These are phyloP conservation scores for Pisolithus thermaeus DNA, from an alignment of 1,284 basidiomycete genomes.

Conservation along the genomic window DNA sequence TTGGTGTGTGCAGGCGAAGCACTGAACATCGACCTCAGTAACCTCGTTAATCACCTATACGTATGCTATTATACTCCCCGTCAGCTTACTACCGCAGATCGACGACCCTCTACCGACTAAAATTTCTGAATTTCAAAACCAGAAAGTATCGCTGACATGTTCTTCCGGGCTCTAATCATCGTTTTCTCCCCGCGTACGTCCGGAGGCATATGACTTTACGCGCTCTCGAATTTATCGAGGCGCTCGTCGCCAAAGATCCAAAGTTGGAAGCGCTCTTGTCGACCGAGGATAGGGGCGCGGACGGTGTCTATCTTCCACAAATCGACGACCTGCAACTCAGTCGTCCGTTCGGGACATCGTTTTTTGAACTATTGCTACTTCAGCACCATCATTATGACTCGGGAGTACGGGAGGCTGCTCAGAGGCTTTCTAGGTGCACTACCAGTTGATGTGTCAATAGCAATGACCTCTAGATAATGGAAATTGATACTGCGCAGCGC, in stretches of 20 bases:
- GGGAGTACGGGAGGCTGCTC: conserved; percentile 53
- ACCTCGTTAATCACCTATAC: conserved; percentile 81
- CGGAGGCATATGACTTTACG: conserved; percentile 54
- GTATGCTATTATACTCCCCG: conserved; percentile 62
- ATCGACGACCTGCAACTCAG: conserved; percentile 84
- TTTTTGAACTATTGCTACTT: conserved; percentile 66
- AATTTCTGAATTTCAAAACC: conserved; percentile 25
- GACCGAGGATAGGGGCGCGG: conserved; percentile 77
- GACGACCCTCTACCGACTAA: conserved; percentile 31
- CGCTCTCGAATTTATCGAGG: conserved; percentile 67
- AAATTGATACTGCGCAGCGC: too few relatives aligned
- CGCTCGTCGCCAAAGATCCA: conserved; percentile 70
- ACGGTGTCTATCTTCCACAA: conserved; percentile 78
- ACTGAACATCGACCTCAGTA: conserved; percentile 90
- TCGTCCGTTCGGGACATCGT: conserved; percentile 65
- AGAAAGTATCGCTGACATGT: conserved; percentile 56
- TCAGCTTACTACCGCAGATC: conserved; percentile 50
- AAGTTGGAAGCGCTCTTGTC: conserved; percentile 81
- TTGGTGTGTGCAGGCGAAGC: conserved; percentile 67
- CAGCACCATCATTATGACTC: conserved; percentile 55
- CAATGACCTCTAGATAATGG: conserved; percentile 9
- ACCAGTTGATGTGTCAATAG: conserved; percentile 24
- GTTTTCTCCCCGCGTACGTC: conserved; percentile 68
- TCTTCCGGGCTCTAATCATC: conserved; percentile 81
- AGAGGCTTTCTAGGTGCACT: conserved; percentile 40